These are phyloP conservation scores for Lepidium africanum DNA, from an alignment of 345 rosid genomes.

Conservation along the genomic window DNA sequence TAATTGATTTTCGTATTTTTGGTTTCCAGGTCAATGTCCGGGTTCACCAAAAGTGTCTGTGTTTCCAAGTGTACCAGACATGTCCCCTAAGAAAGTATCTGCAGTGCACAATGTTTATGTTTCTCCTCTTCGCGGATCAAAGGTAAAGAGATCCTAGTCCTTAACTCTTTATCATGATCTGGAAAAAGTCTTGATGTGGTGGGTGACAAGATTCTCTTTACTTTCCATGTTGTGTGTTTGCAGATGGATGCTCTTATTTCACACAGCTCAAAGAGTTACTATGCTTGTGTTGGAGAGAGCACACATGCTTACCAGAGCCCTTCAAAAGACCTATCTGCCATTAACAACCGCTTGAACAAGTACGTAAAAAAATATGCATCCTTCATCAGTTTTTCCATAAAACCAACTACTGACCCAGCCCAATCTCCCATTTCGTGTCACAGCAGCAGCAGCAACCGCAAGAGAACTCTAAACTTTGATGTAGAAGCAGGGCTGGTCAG, in stretches of 20 bases:
- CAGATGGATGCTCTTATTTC: conserved; percentile 95
- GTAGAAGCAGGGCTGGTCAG: conserved; percentile 87
- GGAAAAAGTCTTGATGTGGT: background rate
- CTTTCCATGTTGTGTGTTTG: conserved; percentile 7
- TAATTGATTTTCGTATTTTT: conserved; percentile 1
- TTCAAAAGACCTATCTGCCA: conserved; percentile 85
- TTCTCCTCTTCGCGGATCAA: conserved; percentile 89
- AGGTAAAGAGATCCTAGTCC: conserved; percentile 41
- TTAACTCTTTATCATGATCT: background rate
- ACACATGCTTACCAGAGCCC: conserved; percentile 98
- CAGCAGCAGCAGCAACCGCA: conserved; percentile 48
- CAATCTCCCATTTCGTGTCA: background rate
- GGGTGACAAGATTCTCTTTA: background rate
- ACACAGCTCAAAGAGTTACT: conserved; percentile 80
- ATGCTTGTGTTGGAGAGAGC: conserved; percentile 98
- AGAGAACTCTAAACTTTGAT: conserved; percentile 71
- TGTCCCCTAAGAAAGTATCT: conserved; percentile 96
- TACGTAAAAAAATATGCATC: conserved; percentile 18
- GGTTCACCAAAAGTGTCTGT: conserved; percentile 80
- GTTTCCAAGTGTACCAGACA: conserved; percentile 88
- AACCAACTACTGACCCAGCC: background rate
- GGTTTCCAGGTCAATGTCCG: conserved; percentile 60
- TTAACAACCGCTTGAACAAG: conserved; percentile 84
- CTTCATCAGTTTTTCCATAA: background rate
- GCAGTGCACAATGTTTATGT: conserved; percentile 85